phyloP scores from a whole-genome alignment of 2,329 filamentous ascomycete species.

The Colletotrichum tropicale region DNA sequence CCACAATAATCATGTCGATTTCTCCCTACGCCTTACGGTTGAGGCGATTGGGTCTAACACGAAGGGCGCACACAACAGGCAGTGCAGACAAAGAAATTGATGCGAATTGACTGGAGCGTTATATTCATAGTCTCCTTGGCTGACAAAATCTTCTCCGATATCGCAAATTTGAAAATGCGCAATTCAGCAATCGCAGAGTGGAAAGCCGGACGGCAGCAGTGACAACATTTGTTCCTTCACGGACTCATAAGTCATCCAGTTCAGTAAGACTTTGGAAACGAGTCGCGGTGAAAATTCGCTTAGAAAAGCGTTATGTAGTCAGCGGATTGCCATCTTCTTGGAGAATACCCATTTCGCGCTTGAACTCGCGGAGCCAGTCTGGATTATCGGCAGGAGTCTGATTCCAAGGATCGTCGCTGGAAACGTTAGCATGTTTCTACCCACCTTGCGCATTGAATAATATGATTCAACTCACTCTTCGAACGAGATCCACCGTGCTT shows the following conservation, averaged over 20 bases:
- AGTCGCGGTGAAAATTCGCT: too few relatives aligned
- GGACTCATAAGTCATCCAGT: neutral
- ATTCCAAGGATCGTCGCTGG: conserved; percentile 41
- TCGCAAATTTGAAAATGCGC: neutral
- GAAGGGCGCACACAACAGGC: neutral
- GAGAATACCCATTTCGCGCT: conserved; percentile 1
- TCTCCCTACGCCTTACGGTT: conserved; percentile 4
- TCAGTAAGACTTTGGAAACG: too few relatives aligned
- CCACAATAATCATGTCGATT: neutral
- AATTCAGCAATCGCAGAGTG: neutral
- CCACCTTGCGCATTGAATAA: too few relatives aligned
- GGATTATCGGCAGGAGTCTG: conserved; percentile 40
- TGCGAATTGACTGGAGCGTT: neutral
- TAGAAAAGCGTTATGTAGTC: too few relatives aligned
- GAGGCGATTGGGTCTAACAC: neutral
- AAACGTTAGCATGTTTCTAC: neutral
- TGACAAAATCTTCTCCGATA: neutral
- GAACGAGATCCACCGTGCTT: conserved; percentile 36
- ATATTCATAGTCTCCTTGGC: too few relatives aligned
- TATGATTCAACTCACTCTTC: conserved; percentile 26
- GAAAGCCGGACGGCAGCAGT: neutral
- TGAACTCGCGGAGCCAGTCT: conserved; percentile 30
- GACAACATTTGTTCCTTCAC: neutral
- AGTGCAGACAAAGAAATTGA: neutral
- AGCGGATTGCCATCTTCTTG: neutral